Percentiles rank a stretch among this genome's conserved stretches.
phyloP scores from a whole-genome alignment of 2,329 filamentous ascomycete genomes.

The Curvularia hawaiiensis region DNA sequence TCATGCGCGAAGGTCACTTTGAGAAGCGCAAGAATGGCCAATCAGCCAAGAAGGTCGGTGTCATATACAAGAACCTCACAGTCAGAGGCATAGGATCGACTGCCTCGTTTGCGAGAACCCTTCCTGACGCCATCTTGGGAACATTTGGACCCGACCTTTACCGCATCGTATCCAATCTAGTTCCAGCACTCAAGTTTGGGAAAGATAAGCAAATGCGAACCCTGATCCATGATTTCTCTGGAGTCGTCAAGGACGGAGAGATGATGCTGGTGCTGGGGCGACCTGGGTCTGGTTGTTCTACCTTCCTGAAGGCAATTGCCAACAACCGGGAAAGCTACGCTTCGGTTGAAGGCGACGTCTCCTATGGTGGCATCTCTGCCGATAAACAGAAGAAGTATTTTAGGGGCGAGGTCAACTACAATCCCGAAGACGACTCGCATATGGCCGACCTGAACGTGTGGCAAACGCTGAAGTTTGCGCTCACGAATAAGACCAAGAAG shows the following conservation, averaged over 20 bases:
- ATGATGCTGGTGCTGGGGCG: slow-evolving; percentile 76
- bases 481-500: slow-evolving; percentile 77
- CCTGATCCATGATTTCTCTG: slow-evolving; percentile 70
- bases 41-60: slow-evolving; percentile 77
- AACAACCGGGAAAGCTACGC: slow-evolving; percentile 72
- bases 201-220: slow-evolving; percentile 57
- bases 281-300: slow-evolving; percentile 76
- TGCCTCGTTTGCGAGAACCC: slow-evolving; percentile 70
- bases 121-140: slow-evolving; percentile 75
- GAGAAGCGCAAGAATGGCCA: slow-evolving; percentile 72
- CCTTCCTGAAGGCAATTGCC: slow-evolving; percentile 75
- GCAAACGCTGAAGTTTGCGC: slow-evolving; percentile 76
- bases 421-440: slow-evolving; percentile 77
- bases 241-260: slow-evolving; percentile 69
- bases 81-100: slow-evolving; percentile 71
- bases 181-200: slow-evolving; percentile 58
- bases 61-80: slow-evolving; percentile 76
- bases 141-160: slow-evolving; percentile 84
- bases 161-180: slow-evolving; percentile 61
- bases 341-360: slow-evolving; percentile 70
- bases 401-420: slow-evolving; percentile 78
- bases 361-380: slow-evolving; percentile 73
- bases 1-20: slow-evolving; percentile 75
- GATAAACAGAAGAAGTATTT: slow-evolving; percentile 71
- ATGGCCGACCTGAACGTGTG: slow-evolving; percentile 76